Evolutionary conservation across 2,329 filamentous ascomycete genomes (phyloP).

Genomic region (Colletotrichum agaves): DNA sequence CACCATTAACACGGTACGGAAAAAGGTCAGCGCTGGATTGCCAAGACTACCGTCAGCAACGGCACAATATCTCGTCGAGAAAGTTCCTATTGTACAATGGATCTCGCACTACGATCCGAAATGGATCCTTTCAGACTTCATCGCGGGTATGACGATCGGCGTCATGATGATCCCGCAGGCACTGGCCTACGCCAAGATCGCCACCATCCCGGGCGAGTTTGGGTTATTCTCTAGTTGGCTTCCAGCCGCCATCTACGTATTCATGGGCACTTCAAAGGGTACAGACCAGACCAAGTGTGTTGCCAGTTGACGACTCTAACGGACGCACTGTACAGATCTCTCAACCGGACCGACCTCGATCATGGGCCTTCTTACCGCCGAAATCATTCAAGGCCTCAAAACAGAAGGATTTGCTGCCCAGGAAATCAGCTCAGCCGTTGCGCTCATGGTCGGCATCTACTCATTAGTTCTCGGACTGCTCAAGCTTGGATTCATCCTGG

Average conservation of each 20-base stretch:
- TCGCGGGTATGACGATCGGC: constrained; percentile 70
- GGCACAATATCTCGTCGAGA: constrained; percentile 66
- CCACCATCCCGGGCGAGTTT: constrained; percentile 69
- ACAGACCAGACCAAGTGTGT: not conserved
- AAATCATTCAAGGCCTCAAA: constrained; percentile 65
- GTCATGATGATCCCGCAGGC: constrained; percentile 71
- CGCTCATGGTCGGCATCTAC: constrained; percentile 72
- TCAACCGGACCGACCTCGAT: constrained; percentile 73
- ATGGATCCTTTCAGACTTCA: constrained; percentile 71
- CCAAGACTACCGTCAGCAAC: constrained; percentile 61
- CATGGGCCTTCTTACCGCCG: constrained; percentile 70
- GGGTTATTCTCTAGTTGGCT: constrained; percentile 70
- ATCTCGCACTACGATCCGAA: constrained; percentile 68
- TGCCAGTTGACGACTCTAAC: not conserved
- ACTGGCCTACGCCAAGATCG: constrained; percentile 71
- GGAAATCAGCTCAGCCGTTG: constrained; percentile 69
- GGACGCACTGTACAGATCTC: constrained; percentile 56
- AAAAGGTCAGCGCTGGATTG: constrained; percentile 43
- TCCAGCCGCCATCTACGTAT: constrained; percentile 65
- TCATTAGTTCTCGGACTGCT: constrained; percentile 68
- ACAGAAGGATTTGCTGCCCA: constrained; percentile 61
- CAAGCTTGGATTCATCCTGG: constrained; percentile 72
- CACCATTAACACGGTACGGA: constrained; percentile 48
- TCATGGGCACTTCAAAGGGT: constrained; percentile 73
- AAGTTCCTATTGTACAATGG: constrained; percentile 72